Conservation (phyloP, 148 eudicot genomes). For the Persicaria maculosa region DNA sequence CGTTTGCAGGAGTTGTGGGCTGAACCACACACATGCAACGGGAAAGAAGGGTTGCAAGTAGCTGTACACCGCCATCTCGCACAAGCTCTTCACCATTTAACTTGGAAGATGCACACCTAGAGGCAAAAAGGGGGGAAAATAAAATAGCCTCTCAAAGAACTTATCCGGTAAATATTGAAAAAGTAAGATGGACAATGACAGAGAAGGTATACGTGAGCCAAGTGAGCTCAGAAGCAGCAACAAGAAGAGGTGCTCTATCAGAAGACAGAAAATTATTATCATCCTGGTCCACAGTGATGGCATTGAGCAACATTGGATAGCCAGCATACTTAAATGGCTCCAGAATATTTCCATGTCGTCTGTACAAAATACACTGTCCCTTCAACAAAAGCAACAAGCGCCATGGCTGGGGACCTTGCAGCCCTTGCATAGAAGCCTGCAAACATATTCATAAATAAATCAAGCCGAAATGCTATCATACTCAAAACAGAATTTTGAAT, state of each 20-base stretch:
- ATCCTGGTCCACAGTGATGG: conserved; percentile 89
- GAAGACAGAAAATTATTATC: conserved; percentile 81
- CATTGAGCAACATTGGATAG: conserved; percentile 91
- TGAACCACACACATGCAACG: conserved; percentile 98
- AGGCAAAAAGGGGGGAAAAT: conserved; percentile 13
- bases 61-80: conserved; percentile 93
- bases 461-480: neutral
- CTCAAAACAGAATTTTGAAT: neutral
- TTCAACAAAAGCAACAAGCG: conserved; percentile 85
- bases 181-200: neutral
- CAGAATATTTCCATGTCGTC: conserved; percentile 78
- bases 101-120: conserved; percentile 91
- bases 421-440: conserved; percentile 96
- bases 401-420: conserved; percentile 99
- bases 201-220: conserved; percentile 70
- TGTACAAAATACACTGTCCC: conserved; percentile 91
- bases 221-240: conserved; percentile 93
- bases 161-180: conserved; percentile 4
- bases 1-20: conserved; percentile 79
- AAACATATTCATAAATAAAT: neutral
- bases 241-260: conserved; percentile 89
- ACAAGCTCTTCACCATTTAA: conserved; percentile 99
- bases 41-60: conserved; percentile 82
- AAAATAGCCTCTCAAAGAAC: neutral
- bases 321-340: conserved; percentile 99